These are phyloP conservation scores for Xanthoconium stramineum DNA, from an alignment of 768 basidiomycete genomes.

Conservation along the genomic window DNA sequence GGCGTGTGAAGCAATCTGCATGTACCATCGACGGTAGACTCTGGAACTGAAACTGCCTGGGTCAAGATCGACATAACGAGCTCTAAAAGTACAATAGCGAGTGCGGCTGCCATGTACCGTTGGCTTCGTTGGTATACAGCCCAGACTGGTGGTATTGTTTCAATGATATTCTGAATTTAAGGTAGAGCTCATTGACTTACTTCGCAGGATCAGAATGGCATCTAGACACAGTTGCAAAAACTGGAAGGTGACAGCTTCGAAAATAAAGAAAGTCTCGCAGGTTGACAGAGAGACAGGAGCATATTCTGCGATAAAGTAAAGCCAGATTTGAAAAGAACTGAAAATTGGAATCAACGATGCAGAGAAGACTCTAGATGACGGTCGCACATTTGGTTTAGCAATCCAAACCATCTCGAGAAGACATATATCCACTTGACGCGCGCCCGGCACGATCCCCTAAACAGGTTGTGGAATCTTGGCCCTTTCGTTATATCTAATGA, in stretches of 20 bases:
- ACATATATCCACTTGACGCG: constrained; percentile 20
- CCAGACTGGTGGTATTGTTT: constrained; percentile 5
- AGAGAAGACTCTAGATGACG: not conserved
- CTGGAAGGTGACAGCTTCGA: constrained; percentile 3
- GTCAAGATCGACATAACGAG: not conserved
- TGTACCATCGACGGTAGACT: constrained; percentile 4
- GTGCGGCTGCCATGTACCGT: not conserved
- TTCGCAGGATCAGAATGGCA: constrained; percentile 15
- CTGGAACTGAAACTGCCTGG: not conserved
- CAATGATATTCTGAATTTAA: not conserved
- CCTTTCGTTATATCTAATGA: not conserved
- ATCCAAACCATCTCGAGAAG: constrained; percentile 23
- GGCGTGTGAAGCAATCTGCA: constrained; percentile 9
- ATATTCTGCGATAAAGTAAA: not conserved
- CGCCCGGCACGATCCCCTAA: constrained; percentile 3
- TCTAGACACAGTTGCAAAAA: constrained; percentile 15
- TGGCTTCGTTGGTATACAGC: constrained; percentile 12
- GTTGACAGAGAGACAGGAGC: not conserved
- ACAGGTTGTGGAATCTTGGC: not conserved
- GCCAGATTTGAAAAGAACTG: constrained; percentile 5
- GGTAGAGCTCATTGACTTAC: constrained; percentile 8
- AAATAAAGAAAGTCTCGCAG: constrained; percentile 2
- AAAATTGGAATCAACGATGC: constrained; percentile 1
- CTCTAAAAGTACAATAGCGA: constrained; percentile 5
- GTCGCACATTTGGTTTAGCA: constrained; percentile 14